A percentile compares a stretch with the other conserved stretches of the same genome.
These are phyloP conservation scores for Clonostachys sp. DNA, from an alignment of 2,329 filamentous ascomycete genomes.

Conservation along the genomic window DNA sequence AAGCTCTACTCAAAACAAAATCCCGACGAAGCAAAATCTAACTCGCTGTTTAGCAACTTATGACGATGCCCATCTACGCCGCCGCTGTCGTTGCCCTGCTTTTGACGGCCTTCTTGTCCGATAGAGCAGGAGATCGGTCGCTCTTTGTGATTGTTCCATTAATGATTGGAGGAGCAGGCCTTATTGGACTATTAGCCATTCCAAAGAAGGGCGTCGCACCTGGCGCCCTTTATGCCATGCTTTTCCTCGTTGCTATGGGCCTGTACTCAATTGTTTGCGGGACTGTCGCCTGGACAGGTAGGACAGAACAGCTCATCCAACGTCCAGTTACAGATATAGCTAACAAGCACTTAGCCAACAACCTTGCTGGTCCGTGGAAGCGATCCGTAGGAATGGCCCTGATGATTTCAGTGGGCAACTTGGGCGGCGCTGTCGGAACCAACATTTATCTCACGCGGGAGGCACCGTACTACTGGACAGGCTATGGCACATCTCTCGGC, in stretches of 20 bases:
- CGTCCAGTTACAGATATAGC: background rate
- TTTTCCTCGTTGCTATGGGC: constrained; percentile 14
- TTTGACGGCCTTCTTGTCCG: constrained; percentile 5
- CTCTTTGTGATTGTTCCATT: constrained; percentile 5
- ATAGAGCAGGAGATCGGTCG: constrained; percentile 3
- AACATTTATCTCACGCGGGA: constrained; percentile 5
- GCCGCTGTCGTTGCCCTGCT: background rate
- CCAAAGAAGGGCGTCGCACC: constrained; percentile 8
- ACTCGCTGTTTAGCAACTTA: constrained; percentile 7
- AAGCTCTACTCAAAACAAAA: background rate
- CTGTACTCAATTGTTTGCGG: constrained; percentile 19
- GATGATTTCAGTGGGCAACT: constrained; percentile 6
- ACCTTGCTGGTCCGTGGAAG: constrained; percentile 7
- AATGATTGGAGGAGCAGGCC: constrained; percentile 4
- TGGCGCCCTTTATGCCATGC: constrained; percentile 14
- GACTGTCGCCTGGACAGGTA: constrained; percentile 6
- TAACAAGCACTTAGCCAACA: constrained; percentile 2
- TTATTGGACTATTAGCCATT: constrained; percentile 6
- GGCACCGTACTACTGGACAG: constrained; percentile 4
- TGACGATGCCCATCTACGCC: constrained; percentile 6
- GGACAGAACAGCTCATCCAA: background rate
- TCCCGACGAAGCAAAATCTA: background rate
- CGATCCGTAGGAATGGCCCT: constrained; percentile 6
- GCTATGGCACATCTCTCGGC: constrained; percentile 2
- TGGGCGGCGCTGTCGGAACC: constrained; percentile 4